phyloP scores from a whole-genome alignment of 2,329 filamentous ascomycete genomes.

The Colletotrichum plurivorum region DNA sequence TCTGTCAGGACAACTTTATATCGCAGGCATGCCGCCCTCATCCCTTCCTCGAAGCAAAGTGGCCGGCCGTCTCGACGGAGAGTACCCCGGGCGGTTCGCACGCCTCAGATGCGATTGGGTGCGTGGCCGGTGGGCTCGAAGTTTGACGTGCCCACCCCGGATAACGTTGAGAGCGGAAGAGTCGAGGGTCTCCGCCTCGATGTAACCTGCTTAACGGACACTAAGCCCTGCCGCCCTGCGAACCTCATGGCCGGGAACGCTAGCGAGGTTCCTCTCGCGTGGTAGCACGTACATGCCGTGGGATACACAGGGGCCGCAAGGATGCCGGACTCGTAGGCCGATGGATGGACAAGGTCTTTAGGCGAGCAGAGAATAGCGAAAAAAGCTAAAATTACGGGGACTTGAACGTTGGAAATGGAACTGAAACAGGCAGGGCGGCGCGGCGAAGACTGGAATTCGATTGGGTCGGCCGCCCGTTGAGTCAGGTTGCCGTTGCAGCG shows the following conservation, averaged over 20 bases:
- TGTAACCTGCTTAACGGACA: constrained; percentile 21
- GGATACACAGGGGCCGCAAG: no score
- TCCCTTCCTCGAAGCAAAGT: constrained; percentile 5
- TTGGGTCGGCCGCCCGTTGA: constrained; percentile 6
- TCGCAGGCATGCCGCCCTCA: neutral
- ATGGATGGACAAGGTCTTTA: neutral
- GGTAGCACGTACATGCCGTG: neutral
- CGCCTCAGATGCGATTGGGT: constrained; percentile 15
- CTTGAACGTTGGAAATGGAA: neutral
- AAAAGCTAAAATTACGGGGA: constrained; percentile 35
- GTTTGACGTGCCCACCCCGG: constrained; percentile 15
- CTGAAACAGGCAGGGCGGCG: constrained; percentile 20
- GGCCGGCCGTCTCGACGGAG: neutral
- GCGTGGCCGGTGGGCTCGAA: neutral
- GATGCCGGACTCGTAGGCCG: neutral
- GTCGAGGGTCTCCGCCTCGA: constrained; percentile 9
- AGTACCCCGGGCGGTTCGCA: neutral
- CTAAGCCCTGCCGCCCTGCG: constrained; percentile 22
- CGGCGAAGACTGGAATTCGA: constrained; percentile 2
- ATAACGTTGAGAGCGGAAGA: neutral
- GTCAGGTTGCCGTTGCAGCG: constrained; percentile 24
- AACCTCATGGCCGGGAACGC: neutral
- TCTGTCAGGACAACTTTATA: constrained; percentile 27
- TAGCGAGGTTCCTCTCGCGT: neutral
- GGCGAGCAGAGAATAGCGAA: neutral